These are phyloP conservation scores for Coffea canephora DNA, from an alignment of 257 asterid species.

Conservation along the genomic window DNA sequence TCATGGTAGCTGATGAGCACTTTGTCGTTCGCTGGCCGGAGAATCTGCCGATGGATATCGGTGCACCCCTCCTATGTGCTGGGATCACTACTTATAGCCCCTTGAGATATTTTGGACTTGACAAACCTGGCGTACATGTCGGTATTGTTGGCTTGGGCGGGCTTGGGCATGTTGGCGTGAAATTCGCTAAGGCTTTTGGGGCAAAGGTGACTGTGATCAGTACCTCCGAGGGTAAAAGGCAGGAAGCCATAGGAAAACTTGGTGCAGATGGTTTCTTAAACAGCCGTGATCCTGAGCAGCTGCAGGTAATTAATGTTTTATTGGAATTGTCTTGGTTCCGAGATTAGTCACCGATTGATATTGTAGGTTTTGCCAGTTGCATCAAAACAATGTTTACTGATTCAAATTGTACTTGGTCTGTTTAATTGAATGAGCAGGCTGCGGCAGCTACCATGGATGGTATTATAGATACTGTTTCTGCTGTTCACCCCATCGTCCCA, in stretches of 20 bases:
- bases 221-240: slow-evolving; percentile 36
- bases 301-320: slow-evolving; percentile 28
- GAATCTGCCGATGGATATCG: slow-evolving; percentile 36
- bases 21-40: slow-evolving; percentile 49
- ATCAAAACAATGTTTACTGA: neutral
- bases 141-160: slow-evolving; percentile 63
- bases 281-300: slow-evolving; percentile 36
- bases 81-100: slow-evolving; percentile 52
- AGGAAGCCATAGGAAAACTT: slow-evolving; percentile 40
- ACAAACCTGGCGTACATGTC: slow-evolving; percentile 42
- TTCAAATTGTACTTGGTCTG: neutral
- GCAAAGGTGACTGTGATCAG: slow-evolving; percentile 48
- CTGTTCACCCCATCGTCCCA: slow-evolving; percentile 40
- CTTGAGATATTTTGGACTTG: slow-evolving; percentile 36
- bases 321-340: neutral
- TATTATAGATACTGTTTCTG: slow-evolving; percentile 52
- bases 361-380: neutral
- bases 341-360: neutral
- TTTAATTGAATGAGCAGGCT: slow-evolving; percentile 27
- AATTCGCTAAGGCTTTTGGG: slow-evolving; percentile 50
- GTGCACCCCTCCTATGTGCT: slow-evolving; percentile 55
- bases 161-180: slow-evolving; percentile 49
- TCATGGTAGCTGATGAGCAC: slow-evolving; percentile 47
- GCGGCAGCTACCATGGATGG: slow-evolving; percentile 56
- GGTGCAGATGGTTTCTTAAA: slow-evolving; percentile 48